Conservation (phyloP, 2,329 filamentous ascomycete species). For the Dothideomycetes sp. region DNA sequence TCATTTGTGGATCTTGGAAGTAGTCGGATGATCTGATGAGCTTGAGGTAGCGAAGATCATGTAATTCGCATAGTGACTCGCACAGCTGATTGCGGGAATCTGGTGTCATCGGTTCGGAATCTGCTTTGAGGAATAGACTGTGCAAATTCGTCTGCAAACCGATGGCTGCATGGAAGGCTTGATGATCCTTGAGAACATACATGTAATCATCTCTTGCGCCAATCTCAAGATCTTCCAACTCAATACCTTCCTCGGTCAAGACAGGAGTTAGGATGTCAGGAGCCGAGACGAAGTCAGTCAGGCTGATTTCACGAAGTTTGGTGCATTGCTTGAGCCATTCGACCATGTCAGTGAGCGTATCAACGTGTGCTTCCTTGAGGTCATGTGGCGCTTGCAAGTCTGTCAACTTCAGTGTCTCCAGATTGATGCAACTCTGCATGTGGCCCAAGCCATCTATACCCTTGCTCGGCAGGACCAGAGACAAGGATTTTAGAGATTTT, state of each 20-base stretch:
- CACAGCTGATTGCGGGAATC: slow-evolving; percentile 43
- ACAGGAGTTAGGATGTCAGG: slow-evolving; percentile 45
- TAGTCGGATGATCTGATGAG: slow-evolving; percentile 44
- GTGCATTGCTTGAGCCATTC: slow-evolving; percentile 48
- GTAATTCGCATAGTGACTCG: slow-evolving; percentile 43
- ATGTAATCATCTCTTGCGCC: slow-evolving; percentile 19
- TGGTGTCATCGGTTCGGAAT: slow-evolving; percentile 36
- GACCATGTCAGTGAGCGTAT: slow-evolving; percentile 43
- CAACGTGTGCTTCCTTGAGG: slow-evolving; percentile 44
- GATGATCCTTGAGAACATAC: slow-evolving; percentile 41
- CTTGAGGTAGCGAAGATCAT: slow-evolving; percentile 44
- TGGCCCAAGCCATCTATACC: slow-evolving; percentile 41
- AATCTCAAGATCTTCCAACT: slow-evolving; percentile 41
- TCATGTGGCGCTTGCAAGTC: slow-evolving; percentile 36
- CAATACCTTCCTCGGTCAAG: slow-evolving; percentile 37
- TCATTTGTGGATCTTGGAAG: slow-evolving; percentile 43
- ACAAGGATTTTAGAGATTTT: slow-evolving; percentile 46
- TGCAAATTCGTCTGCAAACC: slow-evolving; percentile 41
- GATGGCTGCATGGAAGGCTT: slow-evolving; percentile 45
- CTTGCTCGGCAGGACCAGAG: slow-evolving; percentile 41
- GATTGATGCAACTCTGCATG: slow-evolving; percentile 40
- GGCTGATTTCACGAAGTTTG: slow-evolving; percentile 40
- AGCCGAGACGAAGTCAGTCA: slow-evolving; percentile 44
- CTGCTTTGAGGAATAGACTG: slow-evolving; percentile 37
- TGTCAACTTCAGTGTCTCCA: slow-evolving; percentile 42